A percentile compares a stretch with the other conserved stretches of the same genome.
These are phyloP conservation scores for Colletotrichum gigasporum DNA, from an alignment of 2,329 filamentous ascomycete genomes.

Conservation along the genomic window DNA sequence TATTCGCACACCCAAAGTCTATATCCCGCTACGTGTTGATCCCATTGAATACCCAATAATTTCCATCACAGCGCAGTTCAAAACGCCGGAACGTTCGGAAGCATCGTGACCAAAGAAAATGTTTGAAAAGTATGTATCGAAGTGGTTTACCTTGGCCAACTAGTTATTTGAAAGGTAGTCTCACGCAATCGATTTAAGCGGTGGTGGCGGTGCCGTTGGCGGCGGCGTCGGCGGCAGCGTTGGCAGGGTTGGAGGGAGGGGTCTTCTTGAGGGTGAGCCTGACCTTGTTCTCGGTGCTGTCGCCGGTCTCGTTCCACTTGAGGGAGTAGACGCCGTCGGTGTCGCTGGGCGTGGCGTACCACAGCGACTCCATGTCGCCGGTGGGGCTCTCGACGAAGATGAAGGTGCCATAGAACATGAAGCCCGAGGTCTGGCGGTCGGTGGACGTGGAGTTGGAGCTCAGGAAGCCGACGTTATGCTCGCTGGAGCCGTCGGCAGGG, in stretches of 20 bases:
- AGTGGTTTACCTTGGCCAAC: too few relatives aligned
- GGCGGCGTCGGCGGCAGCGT: not conserved
- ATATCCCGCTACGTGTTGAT: not conserved
- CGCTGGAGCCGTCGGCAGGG: conserved; percentile 30
- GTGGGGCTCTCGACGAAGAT: conserved; percentile 21
- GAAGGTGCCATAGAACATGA: conserved; percentile 38
- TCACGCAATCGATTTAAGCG: too few relatives aligned
- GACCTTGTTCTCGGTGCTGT: conserved; percentile 20
- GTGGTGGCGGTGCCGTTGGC: not conserved
- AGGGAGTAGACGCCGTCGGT: conserved; percentile 34
- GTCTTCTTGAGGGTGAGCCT: conserved; percentile 35
- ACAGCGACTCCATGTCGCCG: conserved; percentile 33
- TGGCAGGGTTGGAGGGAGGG: conserved; percentile 20
- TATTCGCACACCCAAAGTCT: not conserved
- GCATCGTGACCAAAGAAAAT: not conserved
- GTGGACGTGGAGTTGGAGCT: not conserved
- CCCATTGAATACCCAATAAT: not conserved
- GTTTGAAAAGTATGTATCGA: too few relatives aligned
- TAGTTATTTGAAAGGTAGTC: too few relatives aligned
- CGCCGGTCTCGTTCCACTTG: conserved; percentile 36
- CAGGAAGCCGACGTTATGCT: conserved; percentile 35
- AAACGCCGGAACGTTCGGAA: not conserved
- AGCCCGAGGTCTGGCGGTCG: conserved; percentile 33
- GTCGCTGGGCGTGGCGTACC: conserved; percentile 35
- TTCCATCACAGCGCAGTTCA: not conserved